Evolutionary conservation across 257 asterid species (phyloP).

Genomic region (Pogostemon cablin): DNA sequence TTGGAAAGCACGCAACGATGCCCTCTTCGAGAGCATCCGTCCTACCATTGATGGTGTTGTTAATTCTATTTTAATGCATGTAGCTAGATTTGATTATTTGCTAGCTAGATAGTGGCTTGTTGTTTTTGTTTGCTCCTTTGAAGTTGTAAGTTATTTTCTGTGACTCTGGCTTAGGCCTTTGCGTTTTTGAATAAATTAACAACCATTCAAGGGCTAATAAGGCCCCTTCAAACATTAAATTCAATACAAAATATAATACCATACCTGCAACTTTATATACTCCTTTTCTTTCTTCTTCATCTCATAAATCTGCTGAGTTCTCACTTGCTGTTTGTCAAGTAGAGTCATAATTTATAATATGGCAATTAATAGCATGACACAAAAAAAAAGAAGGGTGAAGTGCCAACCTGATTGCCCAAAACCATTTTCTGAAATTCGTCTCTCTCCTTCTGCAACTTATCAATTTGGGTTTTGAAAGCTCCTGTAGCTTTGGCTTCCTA

Average conservation of each 20-base stretch:
- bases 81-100: too few relatives aligned
- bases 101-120: too few relatives aligned
- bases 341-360: slow-evolving; percentile 15
- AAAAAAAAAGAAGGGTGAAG: slow-evolving; percentile 31
- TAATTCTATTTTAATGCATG: too few relatives aligned
- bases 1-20: too few relatives aligned
- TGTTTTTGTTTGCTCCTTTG: too few relatives aligned
- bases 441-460: slow-evolving; percentile 67
- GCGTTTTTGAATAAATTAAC: too few relatives aligned
- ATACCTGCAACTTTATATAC: slow-evolving; percentile 80
- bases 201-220: slow-evolving; percentile 1
- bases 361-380: slow-evolving; percentile 3
- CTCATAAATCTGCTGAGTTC: slow-evolving; percentile 89
- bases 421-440: slow-evolving; percentile 73
- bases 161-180: too few relatives aligned
- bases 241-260: slow-evolving; percentile 1
- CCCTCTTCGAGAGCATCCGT: too few relatives aligned
- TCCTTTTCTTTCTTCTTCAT: slow-evolving; percentile 96
- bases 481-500: slow-evolving; percentile 88
- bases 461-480: slow-evolving; percentile 58
- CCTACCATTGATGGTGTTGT: too few relatives aligned
- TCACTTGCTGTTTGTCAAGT: slow-evolving; percentile 75
- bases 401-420: slow-evolving; percentile 61
- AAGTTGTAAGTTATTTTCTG: too few relatives aligned
- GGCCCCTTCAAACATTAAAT: background rate